Conservation (phyloP, 768 basidiomycete species). For the Psilocybe azurescens region DNA sequence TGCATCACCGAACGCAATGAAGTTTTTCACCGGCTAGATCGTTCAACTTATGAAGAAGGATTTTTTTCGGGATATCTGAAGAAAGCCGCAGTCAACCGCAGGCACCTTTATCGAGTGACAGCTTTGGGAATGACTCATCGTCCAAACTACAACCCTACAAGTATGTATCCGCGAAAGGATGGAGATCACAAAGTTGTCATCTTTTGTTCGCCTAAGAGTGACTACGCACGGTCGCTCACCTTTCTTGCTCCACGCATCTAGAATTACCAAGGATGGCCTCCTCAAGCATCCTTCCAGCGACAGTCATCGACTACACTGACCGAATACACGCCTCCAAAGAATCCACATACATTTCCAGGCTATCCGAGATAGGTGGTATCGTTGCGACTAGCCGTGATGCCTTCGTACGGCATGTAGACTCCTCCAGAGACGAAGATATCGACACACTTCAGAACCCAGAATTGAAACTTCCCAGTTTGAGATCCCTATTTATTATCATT, state of each 20-base stretch:
- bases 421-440: background rate
- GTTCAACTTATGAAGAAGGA: background rate
- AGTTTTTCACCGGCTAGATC: background rate
- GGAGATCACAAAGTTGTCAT: no score
- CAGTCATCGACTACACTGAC: slow-evolving; percentile 23
- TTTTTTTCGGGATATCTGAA: background rate
- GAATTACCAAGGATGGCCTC: slow-evolving; percentile 18
- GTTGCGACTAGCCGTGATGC: slow-evolving; percentile 18
- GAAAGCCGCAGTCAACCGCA: background rate
- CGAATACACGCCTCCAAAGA: slow-evolving; percentile 7
- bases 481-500: slow-evolving; percentile 33
- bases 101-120: background rate
- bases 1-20: background rate
- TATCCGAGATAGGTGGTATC: slow-evolving; percentile 18
- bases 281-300: slow-evolving; percentile 18
- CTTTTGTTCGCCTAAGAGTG: background rate
- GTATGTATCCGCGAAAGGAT: background rate
- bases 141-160: background rate
- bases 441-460: slow-evolving; percentile 22
- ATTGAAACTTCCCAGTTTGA: slow-evolving; percentile 32
- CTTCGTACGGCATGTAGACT: slow-evolving; percentile 18
- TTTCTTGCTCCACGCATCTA: background rate
- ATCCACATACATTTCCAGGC: slow-evolving; percentile 17
- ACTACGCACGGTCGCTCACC: no score
- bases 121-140: background rate